phyloP scores from a whole-genome alignment of 2,329 filamentous ascomycete species.

The Fusarium sp. region DNA sequence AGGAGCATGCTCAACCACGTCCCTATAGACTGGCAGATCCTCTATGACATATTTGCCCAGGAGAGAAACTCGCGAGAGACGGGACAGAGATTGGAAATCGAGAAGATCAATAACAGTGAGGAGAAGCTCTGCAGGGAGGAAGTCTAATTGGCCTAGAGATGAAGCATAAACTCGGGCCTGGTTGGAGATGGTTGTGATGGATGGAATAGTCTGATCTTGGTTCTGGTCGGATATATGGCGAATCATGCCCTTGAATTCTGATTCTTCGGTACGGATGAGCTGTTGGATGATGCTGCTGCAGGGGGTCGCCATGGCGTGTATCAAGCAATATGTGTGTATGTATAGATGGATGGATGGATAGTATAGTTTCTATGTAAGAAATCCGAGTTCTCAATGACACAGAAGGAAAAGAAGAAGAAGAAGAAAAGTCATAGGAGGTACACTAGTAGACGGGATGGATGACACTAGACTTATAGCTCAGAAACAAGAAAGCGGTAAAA shows the following conservation, averaged over 20 bases:
- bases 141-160: conserved; percentile 44
- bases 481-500: conserved; percentile 30
- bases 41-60: conserved; percentile 44
- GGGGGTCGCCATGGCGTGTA: conserved; percentile 14
- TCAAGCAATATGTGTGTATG: neutral
- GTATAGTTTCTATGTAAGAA: conserved; percentile 4
- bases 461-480: conserved; percentile 32
- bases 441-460: conserved; percentile 23
- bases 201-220: conserved; percentile 19
- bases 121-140: conserved; percentile 44
- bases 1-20: conserved; percentile 56
- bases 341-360: neutral
- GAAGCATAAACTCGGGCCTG: conserved; percentile 21
- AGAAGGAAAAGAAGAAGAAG: neutral
- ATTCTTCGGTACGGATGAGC: conserved; percentile 29
- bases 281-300: conserved; percentile 19
- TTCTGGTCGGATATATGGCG: conserved; percentile 18
- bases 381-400: neutral
- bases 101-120: conserved; percentile 43
- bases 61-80: conserved; percentile 44
- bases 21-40: conserved; percentile 52
- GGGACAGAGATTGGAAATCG: conserved; percentile 46
- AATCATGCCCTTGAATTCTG: conserved; percentile 39
- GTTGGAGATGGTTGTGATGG: conserved; percentile 10
- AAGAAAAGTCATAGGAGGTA: conserved; percentile 12